Evolutionary conservation across 257 asterid species (phyloP).

Genomic region (Solanum pennellii): DNA sequence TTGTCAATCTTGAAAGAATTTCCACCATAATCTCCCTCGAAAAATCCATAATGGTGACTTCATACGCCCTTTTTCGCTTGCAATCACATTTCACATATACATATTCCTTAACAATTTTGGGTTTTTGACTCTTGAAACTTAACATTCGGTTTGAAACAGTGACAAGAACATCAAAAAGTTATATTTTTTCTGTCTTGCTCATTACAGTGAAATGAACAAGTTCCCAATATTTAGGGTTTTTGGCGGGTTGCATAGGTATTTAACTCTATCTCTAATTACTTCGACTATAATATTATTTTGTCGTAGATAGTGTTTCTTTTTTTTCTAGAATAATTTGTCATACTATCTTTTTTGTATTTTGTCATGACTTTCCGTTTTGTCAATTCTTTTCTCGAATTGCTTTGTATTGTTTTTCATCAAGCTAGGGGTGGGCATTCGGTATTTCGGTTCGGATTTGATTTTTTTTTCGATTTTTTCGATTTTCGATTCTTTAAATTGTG

Average conservation of each 20-base stretch:
- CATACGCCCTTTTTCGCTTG: neutral
- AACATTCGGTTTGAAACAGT: neutral
- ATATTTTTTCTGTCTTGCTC: neutral
- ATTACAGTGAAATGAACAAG: neutral
- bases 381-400: neutral
- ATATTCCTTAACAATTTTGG: neutral
- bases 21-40: neutral
- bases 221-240: neutral
- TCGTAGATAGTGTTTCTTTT: neutral
- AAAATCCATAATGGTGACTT: neutral
- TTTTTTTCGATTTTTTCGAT: too few species aligned
- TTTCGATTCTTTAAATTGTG: too few species aligned
- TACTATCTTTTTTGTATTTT: neutral
- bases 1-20: neutral
- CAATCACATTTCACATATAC: neutral
- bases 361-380: too few species aligned
- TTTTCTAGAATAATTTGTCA: too few species aligned
- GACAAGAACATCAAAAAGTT: neutral
- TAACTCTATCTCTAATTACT: neutral
- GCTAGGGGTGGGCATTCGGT: too few species aligned
- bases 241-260: too few species aligned
- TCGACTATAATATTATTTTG: neutral
- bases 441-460: too few species aligned
- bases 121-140: neutral
- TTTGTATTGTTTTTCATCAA: neutral